phyloP scores from a whole-genome alignment of 2,329 filamentous ascomycete species.

The Verticillium isaacii region DNA sequence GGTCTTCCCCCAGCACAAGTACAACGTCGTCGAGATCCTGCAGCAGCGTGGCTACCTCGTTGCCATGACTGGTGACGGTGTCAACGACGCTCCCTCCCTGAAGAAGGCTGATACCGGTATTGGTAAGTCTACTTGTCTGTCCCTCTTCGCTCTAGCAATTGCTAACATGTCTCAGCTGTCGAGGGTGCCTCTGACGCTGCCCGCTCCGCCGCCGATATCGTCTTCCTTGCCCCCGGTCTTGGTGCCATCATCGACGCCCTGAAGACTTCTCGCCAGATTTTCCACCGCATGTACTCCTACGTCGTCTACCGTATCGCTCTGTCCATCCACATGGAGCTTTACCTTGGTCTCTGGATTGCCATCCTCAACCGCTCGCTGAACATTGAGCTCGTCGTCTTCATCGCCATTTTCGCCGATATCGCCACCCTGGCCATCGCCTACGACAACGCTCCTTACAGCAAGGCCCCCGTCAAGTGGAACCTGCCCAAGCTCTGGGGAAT shows the following conservation, averaged over 20 bases:
- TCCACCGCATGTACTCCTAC: slow-evolving; percentile 96
- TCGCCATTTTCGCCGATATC: slow-evolving; percentile 91
- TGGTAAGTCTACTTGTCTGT: slow-evolving; percentile 27
- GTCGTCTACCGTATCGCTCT: slow-evolving; percentile 92
- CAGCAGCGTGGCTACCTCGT: slow-evolving; percentile 91
- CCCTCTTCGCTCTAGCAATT: not conserved
- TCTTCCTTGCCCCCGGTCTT: slow-evolving; percentile 87
- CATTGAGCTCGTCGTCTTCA: slow-evolving; percentile 85
- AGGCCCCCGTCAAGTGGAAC: slow-evolving; percentile 90
- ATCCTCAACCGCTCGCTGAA: slow-evolving; percentile 81
- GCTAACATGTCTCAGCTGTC: slow-evolving; percentile 43
- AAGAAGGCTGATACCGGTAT: slow-evolving; percentile 98
- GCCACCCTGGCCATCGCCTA: slow-evolving; percentile 90
- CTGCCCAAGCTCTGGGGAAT: slow-evolving; percentile 91
- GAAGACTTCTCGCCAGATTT: slow-evolving; percentile 90
- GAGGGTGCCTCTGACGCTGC: slow-evolving; percentile 89
- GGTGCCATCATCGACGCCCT: slow-evolving; percentile 90
- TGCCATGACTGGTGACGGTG: slow-evolving; percentile 94
- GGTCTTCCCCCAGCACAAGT: slow-evolving; percentile 94
- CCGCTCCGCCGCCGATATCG: slow-evolving; percentile 86
- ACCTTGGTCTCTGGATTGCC: slow-evolving; percentile 86
- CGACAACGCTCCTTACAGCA: slow-evolving; percentile 81
- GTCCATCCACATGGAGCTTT: slow-evolving; percentile 87
- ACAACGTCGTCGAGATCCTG: slow-evolving; percentile 83
- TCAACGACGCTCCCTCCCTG: slow-evolving; percentile 87